Evolutionary conservation across 164 flowering plant species (phyloP).

Genomic region (Nelumbo lutea): DNA sequence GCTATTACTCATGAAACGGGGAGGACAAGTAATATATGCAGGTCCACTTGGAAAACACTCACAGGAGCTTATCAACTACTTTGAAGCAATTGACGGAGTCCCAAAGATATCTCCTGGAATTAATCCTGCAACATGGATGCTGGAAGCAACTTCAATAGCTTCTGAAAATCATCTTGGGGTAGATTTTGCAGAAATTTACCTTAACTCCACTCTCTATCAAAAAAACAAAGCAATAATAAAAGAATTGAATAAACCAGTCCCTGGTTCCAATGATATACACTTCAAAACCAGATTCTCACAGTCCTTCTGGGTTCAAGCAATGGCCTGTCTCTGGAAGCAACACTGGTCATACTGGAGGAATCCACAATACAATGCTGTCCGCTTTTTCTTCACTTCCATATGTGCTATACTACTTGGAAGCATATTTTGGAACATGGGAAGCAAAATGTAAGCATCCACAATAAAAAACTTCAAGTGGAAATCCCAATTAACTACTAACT

Average conservation of each 20-base stretch:
- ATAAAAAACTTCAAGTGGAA: not conserved
- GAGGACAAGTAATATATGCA: conserved; percentile 88
- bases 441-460: conserved; percentile 21
- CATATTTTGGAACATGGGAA: conserved; percentile 33
- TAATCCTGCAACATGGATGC: conserved; percentile 92
- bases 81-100: conserved; percentile 74
- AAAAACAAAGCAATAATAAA: conserved; percentile 29
- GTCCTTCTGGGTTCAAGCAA: conserved; percentile 21
- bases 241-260: conserved; percentile 16
- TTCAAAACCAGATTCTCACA: conserved; percentile 25
- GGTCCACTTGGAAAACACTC: conserved; percentile 85
- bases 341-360: conserved; percentile 32
- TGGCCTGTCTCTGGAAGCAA: conserved; percentile 37
- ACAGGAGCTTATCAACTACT: conserved; percentile 65
- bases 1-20: conserved; percentile 86
- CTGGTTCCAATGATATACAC: conserved; percentile 25
- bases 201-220: conserved; percentile 52
- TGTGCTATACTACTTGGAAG: conserved; percentile 24
- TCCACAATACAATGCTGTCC: conserved; percentile 27
- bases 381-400: conserved; percentile 25
- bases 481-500: not conserved
- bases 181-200: conserved; percentile 70
- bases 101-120: conserved; percentile 60
- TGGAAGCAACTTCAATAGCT: conserved; percentile 74
- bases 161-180: conserved; percentile 51